Evolutionary conservation across 2,329 filamentous ascomycete genomes (phyloP), one percentile per base, ranked within the genome.

Genomic region (Byssochlamys sp.): DNA sequence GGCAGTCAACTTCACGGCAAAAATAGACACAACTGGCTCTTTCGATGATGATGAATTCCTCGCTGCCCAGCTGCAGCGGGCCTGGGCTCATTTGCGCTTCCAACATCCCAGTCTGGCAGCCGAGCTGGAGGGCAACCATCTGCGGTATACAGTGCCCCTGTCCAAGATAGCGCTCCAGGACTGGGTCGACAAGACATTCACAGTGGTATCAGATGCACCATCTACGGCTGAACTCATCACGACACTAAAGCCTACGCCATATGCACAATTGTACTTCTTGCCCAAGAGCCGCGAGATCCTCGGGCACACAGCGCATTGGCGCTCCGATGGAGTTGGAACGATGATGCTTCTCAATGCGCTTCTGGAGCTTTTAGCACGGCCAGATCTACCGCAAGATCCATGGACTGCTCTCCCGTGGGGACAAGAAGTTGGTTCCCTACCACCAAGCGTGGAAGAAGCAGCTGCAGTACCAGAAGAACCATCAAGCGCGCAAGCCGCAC

Each of bases 1-100:
- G 69, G 60, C 69, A 14, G 59, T 72, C 53, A 67, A 67, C 27
- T 61, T 62, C 3, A 60, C 62, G 1, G 60, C 61, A 49, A 55
- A 58, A 49, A 55, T 70, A 56, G 54, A 52, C 19, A 57, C 61
- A 10, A 54, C 29, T 2, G 55, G 53, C 26, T 24, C 27, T 2
- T 19, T 59, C 9, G 52, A 39, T 7, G 50, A 58, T 3, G 19
- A 50, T 10, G n/a, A 3, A 25, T 27, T 53, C n/a, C 11, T 56
- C 14, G 2, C 14, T 31, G 12, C 29, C 6, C 29, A 7, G 9
- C 52, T 63, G 14, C 52, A 24, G 19, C 27, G 53, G 28, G 59
- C 56, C 10, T 65, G 63, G 60, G 59, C 51, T 28, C 27, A 45
- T 9, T 39, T 66, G 24, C 64, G 64, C 12, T 64, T 63, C 53